phyloP scores from a whole-genome alignment of 176 grass and related monocot genomes.

The Eremochloa ophiuroides region DNA sequence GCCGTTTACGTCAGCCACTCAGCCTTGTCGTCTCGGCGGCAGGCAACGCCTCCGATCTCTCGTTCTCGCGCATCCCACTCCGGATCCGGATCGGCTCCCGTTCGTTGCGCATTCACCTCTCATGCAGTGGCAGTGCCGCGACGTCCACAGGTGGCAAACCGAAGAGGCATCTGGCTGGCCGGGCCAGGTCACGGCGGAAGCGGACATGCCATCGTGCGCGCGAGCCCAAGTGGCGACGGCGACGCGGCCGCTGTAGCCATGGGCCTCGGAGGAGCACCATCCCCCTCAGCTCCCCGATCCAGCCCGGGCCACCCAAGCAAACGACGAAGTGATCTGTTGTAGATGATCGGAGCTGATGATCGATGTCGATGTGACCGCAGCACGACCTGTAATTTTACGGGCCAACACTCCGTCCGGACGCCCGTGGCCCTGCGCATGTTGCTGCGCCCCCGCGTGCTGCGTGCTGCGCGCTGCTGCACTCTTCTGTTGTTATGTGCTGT shows the following conservation, averaged over 20 bases:
- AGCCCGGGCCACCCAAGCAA: background rate
- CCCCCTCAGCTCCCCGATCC: background rate
- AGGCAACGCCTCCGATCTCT: background rate
- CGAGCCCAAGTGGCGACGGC: slow-evolving; percentile 9
- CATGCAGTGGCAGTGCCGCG: background rate
- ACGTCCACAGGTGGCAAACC: background rate
- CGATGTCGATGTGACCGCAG: slow-evolving; percentile 12
- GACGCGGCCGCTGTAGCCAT: slow-evolving; percentile 7
- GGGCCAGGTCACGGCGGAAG: background rate
- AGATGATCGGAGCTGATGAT: background rate
- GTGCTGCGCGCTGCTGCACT: too few relatives aligned
- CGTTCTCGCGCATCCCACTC: background rate
- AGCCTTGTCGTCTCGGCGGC: background rate
- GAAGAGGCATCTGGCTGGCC: background rate
- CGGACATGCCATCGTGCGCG: background rate
- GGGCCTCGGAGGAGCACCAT: background rate
- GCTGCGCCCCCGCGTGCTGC: too few relatives aligned
- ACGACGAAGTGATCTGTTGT: background rate
- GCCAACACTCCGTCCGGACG: too few relatives aligned
- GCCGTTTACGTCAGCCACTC: background rate
- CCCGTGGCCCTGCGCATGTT: too few relatives aligned
- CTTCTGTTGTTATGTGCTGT: too few relatives aligned
- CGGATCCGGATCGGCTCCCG: too few relatives aligned
- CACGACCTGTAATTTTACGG: background rate
- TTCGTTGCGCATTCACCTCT: background rate